phyloP scores from a whole-genome alignment of 2,329 filamentous ascomycete species.

The Mycosphaerella sp. region DNA sequence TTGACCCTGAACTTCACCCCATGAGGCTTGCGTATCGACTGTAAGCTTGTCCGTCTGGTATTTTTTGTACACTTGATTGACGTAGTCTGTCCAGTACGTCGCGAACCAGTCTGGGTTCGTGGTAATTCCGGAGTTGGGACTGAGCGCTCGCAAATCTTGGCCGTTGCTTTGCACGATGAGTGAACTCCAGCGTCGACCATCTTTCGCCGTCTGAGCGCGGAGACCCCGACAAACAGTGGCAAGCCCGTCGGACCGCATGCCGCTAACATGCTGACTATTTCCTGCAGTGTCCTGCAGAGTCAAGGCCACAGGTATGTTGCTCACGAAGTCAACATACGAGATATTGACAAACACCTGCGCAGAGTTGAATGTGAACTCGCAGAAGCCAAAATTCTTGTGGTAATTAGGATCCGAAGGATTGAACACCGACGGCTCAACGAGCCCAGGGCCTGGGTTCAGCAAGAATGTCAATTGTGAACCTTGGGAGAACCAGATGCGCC shows the following conservation, averaged over 20 bases:
- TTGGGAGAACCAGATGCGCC: constrained; percentile 36
- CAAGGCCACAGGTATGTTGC: constrained; percentile 39
- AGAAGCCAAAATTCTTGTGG: constrained; percentile 42
- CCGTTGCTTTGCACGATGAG: constrained; percentile 44
- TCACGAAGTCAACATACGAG: constrained; percentile 38
- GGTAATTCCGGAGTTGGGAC: constrained; percentile 43
- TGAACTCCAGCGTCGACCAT: constrained; percentile 57
- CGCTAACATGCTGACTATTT: constrained; percentile 47
- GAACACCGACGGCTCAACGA: constrained; percentile 35
- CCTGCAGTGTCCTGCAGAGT: constrained; percentile 36
- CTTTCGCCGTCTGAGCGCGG: constrained; percentile 48
- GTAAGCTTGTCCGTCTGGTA: constrained; percentile 44
- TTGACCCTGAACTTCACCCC: constrained; percentile 43
- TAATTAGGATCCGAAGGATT: constrained; percentile 41
- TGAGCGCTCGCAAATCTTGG: constrained; percentile 40
- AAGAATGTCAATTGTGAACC: constrained; percentile 32
- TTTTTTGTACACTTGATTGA: constrained; percentile 46
- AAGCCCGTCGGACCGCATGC: constrained; percentile 54
- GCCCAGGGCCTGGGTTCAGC: constrained; percentile 34
- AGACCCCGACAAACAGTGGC: constrained; percentile 51
- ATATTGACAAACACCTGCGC: constrained; percentile 44
- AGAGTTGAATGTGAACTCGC: constrained; percentile 46
- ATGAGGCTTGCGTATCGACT: constrained; percentile 59
- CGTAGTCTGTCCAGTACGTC: constrained; percentile 49
- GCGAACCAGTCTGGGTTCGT: constrained; percentile 44